Conservation (phyloP, 2,329 filamentous ascomycete genomes). For the Fusarium poae region DNA sequence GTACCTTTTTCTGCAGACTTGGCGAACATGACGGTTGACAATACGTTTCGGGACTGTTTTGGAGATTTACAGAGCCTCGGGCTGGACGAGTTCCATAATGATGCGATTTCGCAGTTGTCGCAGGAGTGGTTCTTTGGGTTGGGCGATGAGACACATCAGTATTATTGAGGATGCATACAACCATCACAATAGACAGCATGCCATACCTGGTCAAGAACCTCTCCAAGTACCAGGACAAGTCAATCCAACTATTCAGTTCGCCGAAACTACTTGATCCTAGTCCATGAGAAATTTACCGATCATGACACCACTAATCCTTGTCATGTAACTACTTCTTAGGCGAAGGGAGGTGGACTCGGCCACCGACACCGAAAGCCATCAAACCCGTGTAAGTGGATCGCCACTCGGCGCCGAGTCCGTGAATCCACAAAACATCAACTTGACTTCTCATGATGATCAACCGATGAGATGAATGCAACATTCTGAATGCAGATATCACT, state of each 20-base stretch:
- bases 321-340: background rate
- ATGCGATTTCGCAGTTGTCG: constrained; percentile 47
- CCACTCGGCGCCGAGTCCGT: constrained; percentile 31
- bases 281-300: background rate
- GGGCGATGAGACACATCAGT: constrained; percentile 30
- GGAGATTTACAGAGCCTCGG: constrained; percentile 46
- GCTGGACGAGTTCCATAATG: constrained; percentile 44
- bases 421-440: constrained; percentile 9
- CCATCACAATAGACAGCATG: background rate
- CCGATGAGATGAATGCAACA: constrained; percentile 11
- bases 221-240: background rate
- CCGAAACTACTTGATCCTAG: background rate
- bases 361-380: constrained; percentile 26
- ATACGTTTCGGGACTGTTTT: constrained; percentile 56
- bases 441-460: constrained; percentile 1
- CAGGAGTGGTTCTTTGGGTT: constrained; percentile 44
- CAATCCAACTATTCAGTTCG: background rate
- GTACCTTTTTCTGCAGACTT: constrained; percentile 22
- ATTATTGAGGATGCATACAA: constrained; percentile 18
- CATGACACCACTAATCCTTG: background rate
- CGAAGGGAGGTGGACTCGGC: constrained; percentile 28
- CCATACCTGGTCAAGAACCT: background rate
- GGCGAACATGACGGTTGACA: constrained; percentile 54
- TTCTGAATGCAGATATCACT: background rate
- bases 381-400: constrained; percentile 26